Evolutionary conservation across 345 rosid species (phyloP), one percentile per base, ranked within the genome.

Genomic region (Adansonia digitata): DNA sequence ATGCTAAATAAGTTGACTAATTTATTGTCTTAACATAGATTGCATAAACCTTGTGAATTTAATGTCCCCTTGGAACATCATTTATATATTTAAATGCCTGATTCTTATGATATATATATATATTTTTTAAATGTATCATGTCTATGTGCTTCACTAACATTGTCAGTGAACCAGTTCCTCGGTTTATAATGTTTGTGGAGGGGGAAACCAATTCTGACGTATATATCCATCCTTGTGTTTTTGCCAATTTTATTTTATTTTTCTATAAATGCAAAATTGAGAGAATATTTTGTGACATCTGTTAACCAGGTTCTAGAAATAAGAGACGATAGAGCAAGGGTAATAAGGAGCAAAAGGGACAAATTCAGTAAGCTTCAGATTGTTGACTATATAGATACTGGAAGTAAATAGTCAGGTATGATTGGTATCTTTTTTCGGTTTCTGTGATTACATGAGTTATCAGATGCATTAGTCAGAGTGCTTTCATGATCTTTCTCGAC

Each of bases 241-340:
- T 31, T 56, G 34, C 13, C 31, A 12, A 18, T 15, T 29, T 31
- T n/a, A 18, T 26, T 46, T 57, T 24, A 14, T 52, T 51, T 52
- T 70, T 34, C 5, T 26, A 39, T n/a, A 26, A 69, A 46, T 15
- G 40, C 11, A 48, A 64, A 39, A 34, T 65, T 13, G 55, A 24
- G 22, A 14, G 13, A 40, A 12, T 43, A 0, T 45, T 68, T 13
- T 43, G 20, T 29, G 40, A 49, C 17, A 72, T 69, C 74, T 75
- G 22, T 52, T 71, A 49, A 59, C 34, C 81, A 94, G 98, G 98
- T 94, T 73, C 86, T 94, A 22, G 98, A 92, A 81, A 94, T 92
- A 81, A 80, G 39, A 71, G 92, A 83, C 40, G 82, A 85, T 71
- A 82, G 82, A 81, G 91, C 92, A 24, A 91, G 92, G 79, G 97